These are phyloP conservation scores for Halophytophthora batemanensis DNA, from an alignment of 352 stramenopile species.

Conservation along the genomic window DNA sequence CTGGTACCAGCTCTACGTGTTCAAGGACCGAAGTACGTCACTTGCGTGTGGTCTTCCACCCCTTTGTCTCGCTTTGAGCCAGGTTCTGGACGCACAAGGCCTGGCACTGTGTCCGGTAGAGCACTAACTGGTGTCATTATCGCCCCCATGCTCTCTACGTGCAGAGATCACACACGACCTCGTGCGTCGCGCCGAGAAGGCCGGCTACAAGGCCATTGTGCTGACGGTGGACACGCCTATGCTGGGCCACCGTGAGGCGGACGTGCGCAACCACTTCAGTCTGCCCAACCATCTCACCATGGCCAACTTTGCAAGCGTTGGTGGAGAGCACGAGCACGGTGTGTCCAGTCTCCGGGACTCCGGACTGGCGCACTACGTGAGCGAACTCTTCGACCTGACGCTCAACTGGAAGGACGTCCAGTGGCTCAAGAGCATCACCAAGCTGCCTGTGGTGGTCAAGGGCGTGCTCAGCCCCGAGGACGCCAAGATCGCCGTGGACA, in stretches of 20 bases:
- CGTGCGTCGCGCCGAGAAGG: constrained; percentile 86
- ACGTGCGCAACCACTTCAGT: constrained; percentile 93
- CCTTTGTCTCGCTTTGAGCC: too few species aligned
- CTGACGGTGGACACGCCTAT: constrained; percentile 96
- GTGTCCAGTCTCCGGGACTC: constrained; percentile 52
- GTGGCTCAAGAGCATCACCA: constrained; percentile 90
- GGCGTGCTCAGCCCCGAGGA: constrained; percentile 93
- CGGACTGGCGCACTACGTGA: constrained; percentile 44
- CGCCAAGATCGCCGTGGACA: constrained; percentile 85
- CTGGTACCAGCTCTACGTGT: constrained; percentile 97
- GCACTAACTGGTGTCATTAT: constrained; percentile 13
- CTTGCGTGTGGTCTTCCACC: too few species aligned
- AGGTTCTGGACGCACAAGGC: background rate
- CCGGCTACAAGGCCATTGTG: constrained; percentile 94
- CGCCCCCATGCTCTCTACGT: constrained; percentile 1
- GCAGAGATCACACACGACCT: constrained; percentile 93
- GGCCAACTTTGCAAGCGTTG: constrained; percentile 41
- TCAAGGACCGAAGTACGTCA: constrained; percentile 76
- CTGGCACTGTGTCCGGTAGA: constrained; percentile 16
- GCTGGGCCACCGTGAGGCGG: constrained; percentile 93
- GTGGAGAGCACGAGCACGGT: constrained; percentile 59
- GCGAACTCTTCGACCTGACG: constrained; percentile 92
- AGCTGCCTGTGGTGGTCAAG: constrained; percentile 92
- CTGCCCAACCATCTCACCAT: constrained; percentile 70
- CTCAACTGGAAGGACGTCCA: constrained; percentile 93